Evolutionary conservation across 2,329 filamentous ascomycete genomes (phyloP), one percentile per base, ranked within the genome.

Genomic region (Pseudogymnoascus sp.): DNA sequence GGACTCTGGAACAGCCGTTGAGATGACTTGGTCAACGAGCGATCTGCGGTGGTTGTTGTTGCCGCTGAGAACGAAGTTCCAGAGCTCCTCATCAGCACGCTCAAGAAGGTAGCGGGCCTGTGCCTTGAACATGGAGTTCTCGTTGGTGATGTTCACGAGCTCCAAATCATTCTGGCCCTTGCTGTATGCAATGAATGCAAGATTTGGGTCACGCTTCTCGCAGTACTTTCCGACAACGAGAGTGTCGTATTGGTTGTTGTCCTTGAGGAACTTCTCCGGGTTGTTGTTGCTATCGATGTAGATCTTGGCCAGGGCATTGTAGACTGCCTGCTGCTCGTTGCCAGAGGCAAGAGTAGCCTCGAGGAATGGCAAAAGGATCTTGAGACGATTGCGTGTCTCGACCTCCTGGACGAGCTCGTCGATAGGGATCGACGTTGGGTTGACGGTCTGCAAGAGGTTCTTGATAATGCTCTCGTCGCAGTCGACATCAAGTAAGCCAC

Each of bases 111-210:
- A 99, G 39, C 95, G 89, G 65, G 93, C 93, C 77, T 99, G 95
- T n/a, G 90, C 90, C 72, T 93, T 90, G 84, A 96, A 99, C 95
- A 99, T 99, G n/a, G 91, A 88, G 79, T 99, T 99, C 79, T 99
- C 96, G 72, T 98, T 99, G 73, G 95, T 98, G 73, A 99, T 93
- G 77, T 90, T 95, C 78, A 99, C 93, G 64, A 99, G 85, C 79
- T 99, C 96, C 34, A 99, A 79, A 73, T 99, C 95, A 69, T 99
- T 99, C 78, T 97, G 91, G 19, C 95, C 95, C 82, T 99, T 99
- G 71, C 88, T 85, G 77, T 97, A 99, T 67, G 92, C 90, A 74
- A 98, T 96, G 78, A 90, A 96, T 2, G 92, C 93, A 63, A 99
- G 81, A 75, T 96, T 96, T 67, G 95, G 95, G 72, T 99, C 95